Base-by-base conservation (phyloP, 176 grass and related monocot genomes). In the Themeda triandra region DNA sequence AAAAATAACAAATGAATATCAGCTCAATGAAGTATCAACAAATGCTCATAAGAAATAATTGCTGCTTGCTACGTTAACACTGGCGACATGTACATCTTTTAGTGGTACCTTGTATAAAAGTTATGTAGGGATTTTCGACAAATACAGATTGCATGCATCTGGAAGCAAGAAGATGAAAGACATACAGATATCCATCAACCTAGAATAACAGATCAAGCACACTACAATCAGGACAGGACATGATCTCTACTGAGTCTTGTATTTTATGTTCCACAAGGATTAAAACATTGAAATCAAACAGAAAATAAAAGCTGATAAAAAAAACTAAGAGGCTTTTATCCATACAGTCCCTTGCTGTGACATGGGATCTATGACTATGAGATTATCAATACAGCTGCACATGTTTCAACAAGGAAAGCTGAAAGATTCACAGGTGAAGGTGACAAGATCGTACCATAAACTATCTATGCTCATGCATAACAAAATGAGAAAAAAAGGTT, bases 241-340 rank as follows among this genome's bases (percentile, higher is more conserved):
- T 37, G 64, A 71, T 46, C 48, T 85, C 14, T 45, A 51, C 3
- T 48, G 28, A 33, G 19, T 54, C 65, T 60, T 71, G 76, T 71
- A 85, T 62, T 85, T 36, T 58, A 85, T 85, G 65, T 79, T 78
- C 75, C 75, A 35, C 19, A 66, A 45, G 49, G 12, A 60, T 45
- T 28, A 70, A 70, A n/a, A 60, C 21, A 44, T 29, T 77, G 8
- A 25, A 59, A 21, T 24, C 18, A 23, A 78, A 78, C 27, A 79
- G 27, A 62, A 25, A 58, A 69, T 10, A 9, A 30, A 45, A 33
- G 4, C 24, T 13, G 63, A 15, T 33, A 53, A 70, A 62, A 31
- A 78, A 31, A 79, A 79, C 19, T 21, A 45, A 30, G 42, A 46
- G 10, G 9, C 9, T 32, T 6, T 46, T 44, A 62, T 46, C 37